Evolutionary conservation across 495 filamentous ascomycete species (phyloP), one percentile per base, ranked within the genome.

Genomic region (Podospora pseudoanserina): DNA sequence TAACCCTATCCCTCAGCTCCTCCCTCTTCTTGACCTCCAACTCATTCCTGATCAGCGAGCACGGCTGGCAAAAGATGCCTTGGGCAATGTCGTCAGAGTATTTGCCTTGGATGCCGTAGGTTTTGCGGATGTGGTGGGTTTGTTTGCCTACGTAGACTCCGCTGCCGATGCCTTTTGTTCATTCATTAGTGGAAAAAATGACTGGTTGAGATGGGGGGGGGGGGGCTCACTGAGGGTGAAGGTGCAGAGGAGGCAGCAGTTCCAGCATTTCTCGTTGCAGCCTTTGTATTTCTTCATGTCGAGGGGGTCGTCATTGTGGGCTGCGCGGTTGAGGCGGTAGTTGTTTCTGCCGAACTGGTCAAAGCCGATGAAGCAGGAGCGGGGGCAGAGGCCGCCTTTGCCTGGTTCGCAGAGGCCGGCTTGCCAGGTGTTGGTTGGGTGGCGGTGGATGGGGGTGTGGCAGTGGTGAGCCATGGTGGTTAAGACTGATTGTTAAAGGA

Each of bases 41-140:
- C 3, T 72, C 72, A 56, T 75, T 74, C 6, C 70, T 67, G 44
- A 74, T 71, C n/a, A 74, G 56, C 16, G 74, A 75, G 60, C 74
- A 75, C 16, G 72, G 74, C 64, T 74, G 74, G 56, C 74, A 75
- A 53, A 69, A 70, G 16, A 75, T 75, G 1, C 74, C 74, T 26
- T 67, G 72, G 61, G 34, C 65, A 7, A 75, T 60, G 57, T 75
- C 74, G 54, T 68, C 65, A 20, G 66, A 34, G 39, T 67, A 65
- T 53, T 39, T 69, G 28, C 74, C 74, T 18, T 67, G 62, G 61
- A 75, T 75, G 61, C 64, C 64, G 30, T 75, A 75, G n/a, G 56
- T 68, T 15, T 70, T n/a, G 9, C 74, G 72, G 61, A 75, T 63
- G 27, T 60, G 64, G 60, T 57, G 61, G 0, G 72, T 75, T 30